Evolutionary conservation across 2,329 filamentous ascomycete species (phyloP).

Genomic region (Pestalotiopsis sp.): DNA sequence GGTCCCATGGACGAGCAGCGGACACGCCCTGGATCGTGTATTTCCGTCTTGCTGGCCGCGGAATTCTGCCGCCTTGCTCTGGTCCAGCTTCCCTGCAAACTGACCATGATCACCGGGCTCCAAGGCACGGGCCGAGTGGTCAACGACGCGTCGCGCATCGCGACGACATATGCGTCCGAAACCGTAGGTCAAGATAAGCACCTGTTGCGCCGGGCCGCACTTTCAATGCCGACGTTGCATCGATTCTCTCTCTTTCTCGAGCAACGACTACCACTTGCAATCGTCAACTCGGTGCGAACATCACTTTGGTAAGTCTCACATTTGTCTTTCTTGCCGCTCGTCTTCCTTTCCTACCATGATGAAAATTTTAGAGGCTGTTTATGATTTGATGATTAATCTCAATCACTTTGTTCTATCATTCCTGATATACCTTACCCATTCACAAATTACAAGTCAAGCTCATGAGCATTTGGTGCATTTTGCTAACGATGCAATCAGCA

Average conservation of each 20-base stretch:
- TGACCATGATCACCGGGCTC: neutral
- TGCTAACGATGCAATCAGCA: neutral
- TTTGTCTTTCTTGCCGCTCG: neutral
- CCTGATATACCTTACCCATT: conserved; percentile 22
- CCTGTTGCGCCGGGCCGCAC: neutral
- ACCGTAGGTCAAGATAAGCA: neutral
- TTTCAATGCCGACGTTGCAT: neutral
- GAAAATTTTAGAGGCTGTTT: conserved; percentile 41
- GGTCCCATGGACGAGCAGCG: neutral
- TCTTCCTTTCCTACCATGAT: conserved; percentile 27
- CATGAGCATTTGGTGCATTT: neutral
- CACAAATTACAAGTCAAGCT: neutral
- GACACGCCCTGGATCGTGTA: neutral
- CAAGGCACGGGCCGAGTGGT: neutral
- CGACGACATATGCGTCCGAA: neutral
- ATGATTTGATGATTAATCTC: conserved; percentile 39
- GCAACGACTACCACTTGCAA: neutral
- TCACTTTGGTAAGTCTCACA: neutral
- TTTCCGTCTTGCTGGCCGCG: neutral
- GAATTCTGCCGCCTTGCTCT: neutral
- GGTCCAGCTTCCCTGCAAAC: neutral
- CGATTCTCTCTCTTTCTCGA: neutral
- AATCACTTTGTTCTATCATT: conserved; percentile 37
- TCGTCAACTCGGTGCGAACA: neutral
- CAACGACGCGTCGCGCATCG: neutral